These are phyloP conservation scores for Fraxinus dipetala DNA, from an alignment of 305 asterid genomes.

Conservation along the genomic window DNA sequence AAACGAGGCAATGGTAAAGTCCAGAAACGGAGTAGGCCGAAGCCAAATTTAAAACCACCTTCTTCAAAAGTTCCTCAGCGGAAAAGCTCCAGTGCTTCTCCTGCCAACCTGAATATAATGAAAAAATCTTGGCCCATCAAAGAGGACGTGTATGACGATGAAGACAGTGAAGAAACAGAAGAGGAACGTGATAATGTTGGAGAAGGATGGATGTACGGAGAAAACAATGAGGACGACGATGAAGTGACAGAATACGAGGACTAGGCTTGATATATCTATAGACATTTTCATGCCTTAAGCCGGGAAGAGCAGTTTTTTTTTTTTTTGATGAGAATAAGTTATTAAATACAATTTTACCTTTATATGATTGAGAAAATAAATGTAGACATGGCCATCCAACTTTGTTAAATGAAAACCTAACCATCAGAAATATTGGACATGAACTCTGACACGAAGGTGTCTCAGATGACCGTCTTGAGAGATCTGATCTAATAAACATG, in stretches of 20 bases:
- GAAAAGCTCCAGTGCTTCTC: conserved; percentile 43
- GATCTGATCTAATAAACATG: background rate
- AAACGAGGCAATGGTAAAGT: conserved; percentile 53
- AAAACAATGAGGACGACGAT: conserved; percentile 65
- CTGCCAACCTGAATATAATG: conserved; percentile 40
- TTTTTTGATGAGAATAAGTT: background rate
- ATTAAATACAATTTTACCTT: background rate
- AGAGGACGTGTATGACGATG: conserved; percentile 63
- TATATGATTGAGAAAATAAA: background rate
- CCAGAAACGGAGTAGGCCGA: conserved; percentile 64
- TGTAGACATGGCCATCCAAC: background rate
- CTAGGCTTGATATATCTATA: conserved; percentile 23
- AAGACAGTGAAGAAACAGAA: conserved; percentile 97
- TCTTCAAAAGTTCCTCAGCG: conserved; percentile 67
- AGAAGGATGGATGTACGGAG: conserved; percentile 73
- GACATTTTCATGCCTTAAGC: background rate
- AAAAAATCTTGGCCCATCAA: conserved; percentile 63
- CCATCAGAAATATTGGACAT: conserved; percentile 4
- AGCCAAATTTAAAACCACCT: conserved; percentile 70
- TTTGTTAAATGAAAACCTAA: background rate
- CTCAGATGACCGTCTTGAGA: conserved; percentile 11
- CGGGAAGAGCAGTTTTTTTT: background rate
- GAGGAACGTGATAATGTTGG: conserved; percentile 80
- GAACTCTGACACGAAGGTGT: background rate
- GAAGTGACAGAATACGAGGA: conserved; percentile 95